Conservation (phyloP, 495 filamentous ascomycete species). For the Hypoxylon intermedium region DNA sequence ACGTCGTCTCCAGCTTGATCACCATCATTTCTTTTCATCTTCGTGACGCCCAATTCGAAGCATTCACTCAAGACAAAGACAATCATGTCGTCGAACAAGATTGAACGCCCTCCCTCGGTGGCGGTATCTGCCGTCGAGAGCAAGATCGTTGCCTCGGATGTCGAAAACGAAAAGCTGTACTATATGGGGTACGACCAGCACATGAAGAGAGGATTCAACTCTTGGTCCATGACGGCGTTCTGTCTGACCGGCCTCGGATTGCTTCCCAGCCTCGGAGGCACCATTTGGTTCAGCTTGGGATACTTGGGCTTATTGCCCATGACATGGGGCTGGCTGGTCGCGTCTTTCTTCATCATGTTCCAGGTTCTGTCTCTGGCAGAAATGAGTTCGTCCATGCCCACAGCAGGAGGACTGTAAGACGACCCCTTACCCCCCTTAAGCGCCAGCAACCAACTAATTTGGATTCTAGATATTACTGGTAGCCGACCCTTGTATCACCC, state of each 20-base stretch:
- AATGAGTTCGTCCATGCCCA: constrained; percentile 6
- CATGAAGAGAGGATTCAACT: constrained; percentile 16
- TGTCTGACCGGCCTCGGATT: constrained; percentile 6
- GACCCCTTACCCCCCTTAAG: neutral
- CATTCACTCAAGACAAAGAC: neutral
- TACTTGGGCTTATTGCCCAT: constrained; percentile 3
- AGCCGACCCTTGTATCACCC: neutral
- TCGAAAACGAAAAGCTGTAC: constrained; percentile 1
- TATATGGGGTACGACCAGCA: constrained; percentile 13
- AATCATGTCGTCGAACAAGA: neutral
- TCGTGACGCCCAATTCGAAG: neutral
- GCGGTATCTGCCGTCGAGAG: neutral
- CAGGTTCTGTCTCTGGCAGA: constrained; percentile 5
- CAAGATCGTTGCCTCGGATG: neutral
- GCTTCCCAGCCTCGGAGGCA: constrained; percentile 10
- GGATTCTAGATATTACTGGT: constrained; percentile 7
- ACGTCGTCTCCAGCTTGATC: neutral
- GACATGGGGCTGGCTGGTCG: constrained; percentile 10
- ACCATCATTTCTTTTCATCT: neutral
- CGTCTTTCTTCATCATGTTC: constrained; percentile 7
- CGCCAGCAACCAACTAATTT: neutral
- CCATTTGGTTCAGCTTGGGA: constrained; percentile 8
- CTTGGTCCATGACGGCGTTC: constrained; percentile 14
- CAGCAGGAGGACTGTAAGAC: constrained; percentile 7
- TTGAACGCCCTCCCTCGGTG: neutral